A percentile compares a stretch with the other conserved stretches of the same genome.
phyloP scores from a whole-genome alignment of 2,329 filamentous ascomycete species.

The Pyricularia sp. region DNA sequence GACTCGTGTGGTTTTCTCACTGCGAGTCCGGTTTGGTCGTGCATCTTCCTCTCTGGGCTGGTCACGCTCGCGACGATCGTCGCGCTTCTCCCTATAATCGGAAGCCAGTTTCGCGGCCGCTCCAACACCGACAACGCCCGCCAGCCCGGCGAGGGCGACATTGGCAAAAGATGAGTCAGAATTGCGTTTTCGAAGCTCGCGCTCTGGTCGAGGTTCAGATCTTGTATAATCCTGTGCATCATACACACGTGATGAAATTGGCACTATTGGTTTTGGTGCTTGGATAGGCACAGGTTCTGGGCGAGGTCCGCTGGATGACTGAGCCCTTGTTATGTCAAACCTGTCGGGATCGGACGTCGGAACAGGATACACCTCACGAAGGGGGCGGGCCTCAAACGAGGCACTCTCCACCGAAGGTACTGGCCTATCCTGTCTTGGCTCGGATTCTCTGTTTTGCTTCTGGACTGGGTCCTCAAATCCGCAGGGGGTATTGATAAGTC shows the following conservation, averaged over 20 bases:
- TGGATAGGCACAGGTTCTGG: slow-evolving; percentile 63
- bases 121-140: slow-evolving; percentile 38
- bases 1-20: slow-evolving; percentile 3
- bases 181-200: slow-evolving; percentile 15
- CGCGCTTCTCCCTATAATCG: slow-evolving; percentile 15
- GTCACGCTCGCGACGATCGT: slow-evolving; percentile 13
- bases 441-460: background rate
- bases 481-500: slow-evolving; percentile 44
- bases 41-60: slow-evolving; percentile 10
- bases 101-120: slow-evolving; percentile 32
- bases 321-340: slow-evolving; percentile 45
- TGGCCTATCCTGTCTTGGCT: slow-evolving; percentile 21
- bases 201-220: slow-evolving; percentile 20
- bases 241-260: slow-evolving; percentile 62
- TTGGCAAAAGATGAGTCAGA: slow-evolving; percentile 31
- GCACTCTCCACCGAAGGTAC: slow-evolving; percentile 24
- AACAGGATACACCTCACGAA: slow-evolving; percentile 59
- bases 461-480: slow-evolving; percentile 36
- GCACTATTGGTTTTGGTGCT: slow-evolving; percentile 71
- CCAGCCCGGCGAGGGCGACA: slow-evolving; percentile 35
- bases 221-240: slow-evolving; percentile 26
- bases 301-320: slow-evolving; percentile 19
- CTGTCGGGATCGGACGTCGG: slow-evolving; percentile 55
- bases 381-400: slow-evolving; percentile 25
- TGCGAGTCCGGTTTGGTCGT: slow-evolving; percentile 5